Evolutionary conservation across 2,329 filamentous ascomycete species (phyloP), one percentile per base, ranked within the genome.

Genomic region (Pyricularia grisea): DNA sequence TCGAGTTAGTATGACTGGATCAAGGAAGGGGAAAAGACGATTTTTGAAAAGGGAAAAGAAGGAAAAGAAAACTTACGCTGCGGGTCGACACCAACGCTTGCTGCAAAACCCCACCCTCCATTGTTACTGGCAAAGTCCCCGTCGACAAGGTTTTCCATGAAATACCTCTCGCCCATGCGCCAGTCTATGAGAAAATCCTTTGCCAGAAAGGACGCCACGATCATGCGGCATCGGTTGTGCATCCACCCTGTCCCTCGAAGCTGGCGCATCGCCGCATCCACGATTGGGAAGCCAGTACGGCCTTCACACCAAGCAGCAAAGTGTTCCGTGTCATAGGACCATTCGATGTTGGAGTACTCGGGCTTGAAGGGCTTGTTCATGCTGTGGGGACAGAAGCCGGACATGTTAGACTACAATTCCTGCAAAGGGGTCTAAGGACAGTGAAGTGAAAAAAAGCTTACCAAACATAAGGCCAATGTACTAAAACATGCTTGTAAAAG

Each of bases 231-330:
- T 11, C 93, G 88, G 76, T 96, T 96, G 77, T 94, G 92, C 90
- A 95, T 93, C 79, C 89, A 95, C 1, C 87, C 90, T 64, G 85
- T 85, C 23, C 85, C 76, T 12, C 83, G 84, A 7, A 94, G 76
- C 78, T 96, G 92, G 10, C 93, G 86, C 92, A 96, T 95, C 1
- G 91, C 92, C 0, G 93, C 93, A 75, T 96, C 92, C 27, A 96
- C 90, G 65, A 97, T 90, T 0, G 93, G 93, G 74, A 88, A 94
- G 0, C 93, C 93, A 0, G 93, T 96, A 42, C 81, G 83, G 7
- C 92, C 93, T 42, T 88, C 79, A 58, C 85, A 87, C 93, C 94
- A 97, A 3, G 88, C 88, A 1, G 83, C 73, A 79, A 97, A 95
- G 25, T 89, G 83, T 1, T 85, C 82, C 11, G 81, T 74, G 74